Evolutionary conservation across 805 yeast genomes (phyloP).

Genomic region (Candida silvatica): DNA sequence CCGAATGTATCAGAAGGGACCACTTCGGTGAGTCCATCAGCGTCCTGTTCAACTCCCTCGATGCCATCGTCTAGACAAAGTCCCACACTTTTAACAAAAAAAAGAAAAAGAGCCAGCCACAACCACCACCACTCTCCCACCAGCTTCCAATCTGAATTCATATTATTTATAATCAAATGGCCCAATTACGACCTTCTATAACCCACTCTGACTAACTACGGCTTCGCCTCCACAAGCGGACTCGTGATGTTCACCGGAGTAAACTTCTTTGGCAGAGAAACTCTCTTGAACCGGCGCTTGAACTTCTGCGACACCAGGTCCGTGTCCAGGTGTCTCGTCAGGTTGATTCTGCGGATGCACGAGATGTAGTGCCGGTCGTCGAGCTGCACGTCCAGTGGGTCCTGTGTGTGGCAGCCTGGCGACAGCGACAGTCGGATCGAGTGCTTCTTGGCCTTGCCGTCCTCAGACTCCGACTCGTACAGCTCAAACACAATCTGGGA

Average conservation of each 20-base stretch:
- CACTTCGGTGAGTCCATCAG: conserved; percentile 97
- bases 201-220: conserved; percentile 5
- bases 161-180: no score
- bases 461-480: conserved; percentile 64
- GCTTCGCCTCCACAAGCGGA: conserved; percentile 19
- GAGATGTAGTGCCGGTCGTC: conserved; percentile 96
- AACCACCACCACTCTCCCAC: no score
- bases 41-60: conserved; percentile 82
- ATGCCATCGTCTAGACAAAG: conserved; percentile 32
- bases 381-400: conserved; percentile 92
- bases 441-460: conserved; percentile 68
- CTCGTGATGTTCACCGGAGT: conserved; percentile 84
- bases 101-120: background rate
- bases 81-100: background rate
- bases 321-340: conserved; percentile 90
- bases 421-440: conserved; percentile 86
- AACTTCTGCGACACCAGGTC: conserved; percentile 79
- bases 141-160: no score
- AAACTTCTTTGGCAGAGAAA: conserved; percentile 81
- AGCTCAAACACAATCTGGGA: conserved; percentile 93
- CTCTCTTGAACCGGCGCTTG: conserved; percentile 75
- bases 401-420: conserved; percentile 98
- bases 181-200: no score
- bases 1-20: conserved; percentile 97
- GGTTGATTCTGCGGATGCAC: conserved; percentile 82